phyloP scores from a whole-genome alignment of 257 asterid genomes.

The Cruciata laevipes region DNA sequence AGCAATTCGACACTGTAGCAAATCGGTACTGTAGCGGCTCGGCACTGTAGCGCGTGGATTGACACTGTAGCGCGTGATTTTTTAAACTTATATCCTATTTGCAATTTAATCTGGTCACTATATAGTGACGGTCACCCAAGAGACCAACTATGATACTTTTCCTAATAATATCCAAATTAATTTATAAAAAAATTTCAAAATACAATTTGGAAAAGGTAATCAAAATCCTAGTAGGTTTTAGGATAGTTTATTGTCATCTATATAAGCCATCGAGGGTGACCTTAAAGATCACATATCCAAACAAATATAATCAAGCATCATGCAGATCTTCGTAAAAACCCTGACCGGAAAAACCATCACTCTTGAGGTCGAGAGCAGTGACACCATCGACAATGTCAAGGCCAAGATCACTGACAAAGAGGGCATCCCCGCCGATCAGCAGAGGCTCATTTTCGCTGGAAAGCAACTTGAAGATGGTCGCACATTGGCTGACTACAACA shows the following conservation, averaged over 20 bases:
- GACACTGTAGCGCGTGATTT: no score
- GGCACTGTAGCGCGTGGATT: no score
- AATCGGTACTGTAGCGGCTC: no score
- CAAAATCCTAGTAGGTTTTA: not conserved
- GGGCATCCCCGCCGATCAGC: constrained; percentile 1
- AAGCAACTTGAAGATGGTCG: not conserved
- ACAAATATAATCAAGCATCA: no score
- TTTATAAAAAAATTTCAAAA: not conserved
- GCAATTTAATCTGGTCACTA: no score
- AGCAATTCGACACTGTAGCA: no score
- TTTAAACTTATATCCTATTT: no score
- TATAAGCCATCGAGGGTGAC: not conserved
- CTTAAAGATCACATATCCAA: not conserved
- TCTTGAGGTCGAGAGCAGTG: not conserved
- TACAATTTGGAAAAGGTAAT: not conserved
- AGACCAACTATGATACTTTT: no score
- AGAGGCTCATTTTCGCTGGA: not conserved
- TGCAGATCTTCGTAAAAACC: not conserved
- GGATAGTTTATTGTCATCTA: not conserved
- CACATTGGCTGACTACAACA: not conserved
- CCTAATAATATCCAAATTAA: no score
- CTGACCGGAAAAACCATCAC: constrained; percentile 1
- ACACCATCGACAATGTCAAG: not conserved
- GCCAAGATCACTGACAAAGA: not conserved
- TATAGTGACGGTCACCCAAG: no score